Percentiles rank a stretch among this genome's conserved stretches.
These are phyloP conservation scores for Panellus pusillus DNA, from an alignment of 768 basidiomycete genomes.

Conservation along the genomic window DNA sequence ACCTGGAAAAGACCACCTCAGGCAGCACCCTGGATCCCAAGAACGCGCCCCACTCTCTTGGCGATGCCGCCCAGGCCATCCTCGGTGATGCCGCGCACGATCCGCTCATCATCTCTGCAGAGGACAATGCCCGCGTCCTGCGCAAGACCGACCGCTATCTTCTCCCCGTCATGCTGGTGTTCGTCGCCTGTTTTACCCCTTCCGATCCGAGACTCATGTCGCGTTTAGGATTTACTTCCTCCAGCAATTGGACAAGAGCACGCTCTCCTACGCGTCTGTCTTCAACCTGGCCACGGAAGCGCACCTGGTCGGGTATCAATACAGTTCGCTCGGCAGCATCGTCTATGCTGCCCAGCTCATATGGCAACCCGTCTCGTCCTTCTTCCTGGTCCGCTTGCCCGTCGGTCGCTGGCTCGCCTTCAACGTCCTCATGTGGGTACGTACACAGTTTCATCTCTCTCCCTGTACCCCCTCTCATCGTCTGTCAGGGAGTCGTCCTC, in stretches of 20 bases:
- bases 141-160: slow-evolving; percentile 20
- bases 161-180: slow-evolving; percentile 20
- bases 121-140: slow-evolving; percentile 20
- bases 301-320: slow-evolving; percentile 18
- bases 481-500: slow-evolving; percentile 13
- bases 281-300: slow-evolving; percentile 13
- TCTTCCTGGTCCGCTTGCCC: slow-evolving; percentile 25
- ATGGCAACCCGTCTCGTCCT: slow-evolving; percentile 22
- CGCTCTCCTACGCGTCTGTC: slow-evolving; percentile 19
- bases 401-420: slow-evolving; percentile 29
- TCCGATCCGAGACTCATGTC: background rate
- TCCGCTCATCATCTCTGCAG: slow-evolving; percentile 13
- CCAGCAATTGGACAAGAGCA: slow-evolving; percentile 21
- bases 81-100: slow-evolving; percentile 13
- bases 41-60: background rate
- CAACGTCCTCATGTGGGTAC: slow-evolving; percentile 35
- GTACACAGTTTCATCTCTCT: background rate
- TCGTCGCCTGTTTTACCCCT: background rate
- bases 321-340: slow-evolving; percentile 14
- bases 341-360: slow-evolving; percentile 22
- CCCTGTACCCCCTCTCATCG: background rate
- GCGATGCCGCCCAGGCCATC: slow-evolving; percentile 19
- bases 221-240: slow-evolving; percentile 19
- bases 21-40: slow-evolving; percentile 18
- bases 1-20: slow-evolving; percentile 13